Base-by-base conservation (phyloP, 2,329 filamentous ascomycete species). In the Calonectria honghensis region DNA sequence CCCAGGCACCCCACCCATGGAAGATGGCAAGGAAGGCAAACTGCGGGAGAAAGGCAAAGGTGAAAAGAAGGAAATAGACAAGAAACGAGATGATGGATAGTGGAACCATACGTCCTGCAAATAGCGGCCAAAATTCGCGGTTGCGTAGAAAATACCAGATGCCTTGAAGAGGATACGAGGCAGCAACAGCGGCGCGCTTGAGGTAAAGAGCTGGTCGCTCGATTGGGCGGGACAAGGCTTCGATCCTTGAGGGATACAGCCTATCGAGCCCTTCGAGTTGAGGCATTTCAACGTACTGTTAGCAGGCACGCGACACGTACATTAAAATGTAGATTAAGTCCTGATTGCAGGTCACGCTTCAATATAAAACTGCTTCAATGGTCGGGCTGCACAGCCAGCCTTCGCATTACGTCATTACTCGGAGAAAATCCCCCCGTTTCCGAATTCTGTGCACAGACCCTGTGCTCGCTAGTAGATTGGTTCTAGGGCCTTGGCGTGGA, bases 21-120 rank as follows among this genome's bases (percentile, higher is more conserved):
- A 98, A 98, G 78, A 98, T 91, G 20, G 94, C 93, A 29, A 99
- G 90, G 81, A 99, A 95, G 1, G 95, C 94, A 71, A 95, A 95
- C 83, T 98, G 95, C 0, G 96, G 96, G 3, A 98, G 86, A 79
- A 98, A 98, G 0, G 95, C 89, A 85, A 97, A 97, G 16, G 95
- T 89, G 85, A 98, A 98, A 27, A 98, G 91, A 27, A 97, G 88
- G n/a, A 93, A 87, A 76, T 98, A 95, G 18, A 98, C 94, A 70
- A 97, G 91, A 18, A 93, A 87, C 0, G 96, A 98, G 16, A 98
- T 93, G 18, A 98, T 87, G 3, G 94, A 91, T 35, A 98, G 90
- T 0, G 96, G 96, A 0, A 98, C 85, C 3, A 99, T 88, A 20
- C 96, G 93, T 31, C 94, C 89, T 72, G 91, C 88, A 77, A 98